phyloP scores from a whole-genome alignment of 176 grass and related monocot genomes.

The Carex pumila region DNA sequence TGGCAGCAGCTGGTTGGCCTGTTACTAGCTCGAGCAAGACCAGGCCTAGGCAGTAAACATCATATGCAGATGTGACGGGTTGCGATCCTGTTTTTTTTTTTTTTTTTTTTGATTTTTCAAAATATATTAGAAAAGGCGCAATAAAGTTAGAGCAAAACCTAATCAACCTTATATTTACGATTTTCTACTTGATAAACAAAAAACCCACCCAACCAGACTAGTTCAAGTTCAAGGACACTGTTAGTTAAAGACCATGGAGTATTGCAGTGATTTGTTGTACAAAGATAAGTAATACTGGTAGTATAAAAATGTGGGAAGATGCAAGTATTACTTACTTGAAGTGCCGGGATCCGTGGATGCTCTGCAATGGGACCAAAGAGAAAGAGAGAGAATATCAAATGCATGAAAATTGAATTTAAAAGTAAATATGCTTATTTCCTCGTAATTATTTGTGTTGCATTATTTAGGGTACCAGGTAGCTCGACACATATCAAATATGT shows the following conservation, averaged over 20 bases:
- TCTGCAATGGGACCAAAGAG: constrained; percentile 39
- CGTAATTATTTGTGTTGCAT: neutral
- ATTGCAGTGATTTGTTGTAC: neutral
- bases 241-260: neutral
- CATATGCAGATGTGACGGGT: constrained; percentile 60
- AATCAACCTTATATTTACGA: neutral
- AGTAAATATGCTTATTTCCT: neutral
- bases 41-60: constrained; percentile 88
- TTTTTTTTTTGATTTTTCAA: neutral
- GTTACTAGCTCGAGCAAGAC: constrained; percentile 90
- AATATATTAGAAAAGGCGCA: constrained; percentile 6
- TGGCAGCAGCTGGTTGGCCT: constrained; percentile 56
- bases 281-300: neutral
- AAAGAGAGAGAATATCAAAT: neutral
- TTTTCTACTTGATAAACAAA: neutral
- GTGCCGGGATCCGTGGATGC: constrained; percentile 43
- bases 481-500: neutral
- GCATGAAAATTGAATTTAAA: constrained; percentile 15
- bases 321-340: constrained; percentile 47
- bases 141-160: neutral
- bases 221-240: neutral
- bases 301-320: neutral
- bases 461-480: neutral
- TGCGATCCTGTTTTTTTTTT: constrained; percentile 42
- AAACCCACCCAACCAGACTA: neutral